These are phyloP conservation scores for Rhazya stricta DNA, from an alignment of 257 asterid genomes.

Conservation along the genomic window DNA sequence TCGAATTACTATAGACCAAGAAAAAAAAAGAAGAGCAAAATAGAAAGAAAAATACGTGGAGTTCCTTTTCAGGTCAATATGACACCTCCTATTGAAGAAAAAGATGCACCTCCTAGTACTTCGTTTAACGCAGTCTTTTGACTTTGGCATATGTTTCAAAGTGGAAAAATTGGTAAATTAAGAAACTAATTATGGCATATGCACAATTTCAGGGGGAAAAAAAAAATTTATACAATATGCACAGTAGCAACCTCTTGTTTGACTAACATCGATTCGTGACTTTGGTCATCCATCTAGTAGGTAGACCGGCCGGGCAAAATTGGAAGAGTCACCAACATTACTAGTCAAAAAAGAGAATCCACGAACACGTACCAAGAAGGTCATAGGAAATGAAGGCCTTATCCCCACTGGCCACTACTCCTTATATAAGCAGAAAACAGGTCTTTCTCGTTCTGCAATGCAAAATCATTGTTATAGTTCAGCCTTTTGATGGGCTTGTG, in stretches of 20 bases:
- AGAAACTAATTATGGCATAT: not conserved
- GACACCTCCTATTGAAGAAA: not conserved
- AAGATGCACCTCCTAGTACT: not conserved
- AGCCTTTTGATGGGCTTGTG: not conserved
- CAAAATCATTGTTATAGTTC: not conserved
- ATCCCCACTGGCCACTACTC: not conserved
- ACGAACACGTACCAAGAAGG: not conserved
- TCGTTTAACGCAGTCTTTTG: not conserved
- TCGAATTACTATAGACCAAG: too few species aligned
- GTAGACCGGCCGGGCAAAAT: not conserved
- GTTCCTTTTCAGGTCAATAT: not conserved
- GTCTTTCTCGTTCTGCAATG: not conserved
- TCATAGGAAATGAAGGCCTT: not conserved
- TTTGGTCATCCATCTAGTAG: not conserved
- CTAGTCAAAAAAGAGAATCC: not conserved
- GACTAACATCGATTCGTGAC: not conserved
- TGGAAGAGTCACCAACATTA: not conserved
- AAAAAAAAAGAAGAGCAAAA: too few species aligned
- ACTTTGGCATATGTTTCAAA: not conserved
- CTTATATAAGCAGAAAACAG: not conserved
- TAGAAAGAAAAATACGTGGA: too few species aligned
- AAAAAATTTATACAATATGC: too few species aligned
- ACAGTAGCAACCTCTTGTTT: too few species aligned
- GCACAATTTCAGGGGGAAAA: too few species aligned
- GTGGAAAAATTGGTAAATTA: not conserved